These are phyloP conservation scores for Chlorella sp. DNA, from an alignment of 139 green algal species.

Conservation along the genomic window DNA sequence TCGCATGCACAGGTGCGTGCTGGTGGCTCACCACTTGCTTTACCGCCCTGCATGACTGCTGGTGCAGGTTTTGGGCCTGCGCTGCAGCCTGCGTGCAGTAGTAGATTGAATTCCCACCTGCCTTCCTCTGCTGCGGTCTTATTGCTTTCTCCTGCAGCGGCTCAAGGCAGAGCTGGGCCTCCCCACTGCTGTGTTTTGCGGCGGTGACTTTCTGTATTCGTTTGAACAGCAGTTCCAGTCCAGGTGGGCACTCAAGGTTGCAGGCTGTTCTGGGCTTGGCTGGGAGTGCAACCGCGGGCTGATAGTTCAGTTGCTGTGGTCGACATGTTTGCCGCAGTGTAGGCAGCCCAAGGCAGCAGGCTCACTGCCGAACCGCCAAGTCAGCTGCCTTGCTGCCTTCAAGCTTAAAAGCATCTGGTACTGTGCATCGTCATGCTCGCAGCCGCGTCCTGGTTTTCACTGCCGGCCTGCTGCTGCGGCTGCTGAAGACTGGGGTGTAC, in stretches of 20 bases:
- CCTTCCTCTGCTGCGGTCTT: not conserved
- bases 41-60: no score
- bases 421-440: not conserved
- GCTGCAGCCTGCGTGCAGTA: no score
- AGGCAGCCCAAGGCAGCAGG: not conserved
- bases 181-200: conserved; percentile 35
- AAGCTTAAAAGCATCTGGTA: no score
- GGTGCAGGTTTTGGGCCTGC: no score
- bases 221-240: conserved; percentile 37
- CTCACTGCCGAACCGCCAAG: not conserved
- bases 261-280: not conserved
- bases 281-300: no score
- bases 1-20: conserved; percentile 19
- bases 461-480: conserved; percentile 48
- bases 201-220: conserved; percentile 49
- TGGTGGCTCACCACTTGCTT: no score
- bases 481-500: conserved; percentile 47
- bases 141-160: not conserved
- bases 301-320: no score
- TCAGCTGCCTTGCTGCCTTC: no score
- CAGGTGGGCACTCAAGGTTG: not conserved
- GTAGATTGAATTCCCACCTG: no score
- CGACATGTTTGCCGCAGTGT: no score
- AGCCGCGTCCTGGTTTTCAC: conserved; percentile 49
- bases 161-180: conserved; percentile 24